phyloP scores from a whole-genome alignment of 129 eudicot genomes.

The Sambucus nigra region DNA sequence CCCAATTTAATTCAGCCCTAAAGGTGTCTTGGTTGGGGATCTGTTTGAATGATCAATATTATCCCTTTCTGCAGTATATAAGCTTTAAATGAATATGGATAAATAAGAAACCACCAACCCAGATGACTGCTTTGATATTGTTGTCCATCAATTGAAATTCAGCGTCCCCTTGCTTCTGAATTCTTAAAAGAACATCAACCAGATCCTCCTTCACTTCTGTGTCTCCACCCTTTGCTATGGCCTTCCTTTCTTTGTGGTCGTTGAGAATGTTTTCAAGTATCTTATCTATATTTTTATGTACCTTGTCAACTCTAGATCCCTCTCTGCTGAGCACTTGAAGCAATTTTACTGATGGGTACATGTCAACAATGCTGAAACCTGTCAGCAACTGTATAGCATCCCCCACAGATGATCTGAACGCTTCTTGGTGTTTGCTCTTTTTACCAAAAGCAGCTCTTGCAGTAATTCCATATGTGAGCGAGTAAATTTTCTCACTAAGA shows the following conservation, averaged over 20 bases:
- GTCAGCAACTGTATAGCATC: slow-evolving; percentile 10
- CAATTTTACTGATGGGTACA: slow-evolving; percentile 30
- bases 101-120: slow-evolving; percentile 25
- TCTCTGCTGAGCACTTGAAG: slow-evolving; percentile 19
- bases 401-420: slow-evolving; percentile 15
- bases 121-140: slow-evolving; percentile 39
- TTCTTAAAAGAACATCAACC: slow-evolving; percentile 37
- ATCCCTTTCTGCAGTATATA: too few species aligned
- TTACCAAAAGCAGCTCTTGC: slow-evolving; percentile 30
- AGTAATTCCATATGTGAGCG: slow-evolving; percentile 20
- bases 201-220: slow-evolving; percentile 25
- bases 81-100: too few species aligned
- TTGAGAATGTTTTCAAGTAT: slow-evolving; percentile 26
- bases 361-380: slow-evolving; percentile 27
- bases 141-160: slow-evolving; percentile 20
- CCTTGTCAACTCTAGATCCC: slow-evolving; percentile 12
- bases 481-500: slow-evolving; percentile 24
- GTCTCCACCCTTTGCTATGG: neutral
- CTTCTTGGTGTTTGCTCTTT: slow-evolving; percentile 19
- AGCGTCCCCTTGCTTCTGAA: slow-evolving; percentile 27
- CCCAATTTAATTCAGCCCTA: too few species aligned
- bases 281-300: slow-evolving; percentile 21
- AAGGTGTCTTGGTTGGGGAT: too few species aligned
- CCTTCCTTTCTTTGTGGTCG: slow-evolving; percentile 20
- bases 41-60: too few species aligned